A percentile compares a stretch with the other conserved stretches of the same genome.
Evolutionary conservation across 805 yeast species (phyloP).

Genomic region (Yarrowia sp.): DNA sequence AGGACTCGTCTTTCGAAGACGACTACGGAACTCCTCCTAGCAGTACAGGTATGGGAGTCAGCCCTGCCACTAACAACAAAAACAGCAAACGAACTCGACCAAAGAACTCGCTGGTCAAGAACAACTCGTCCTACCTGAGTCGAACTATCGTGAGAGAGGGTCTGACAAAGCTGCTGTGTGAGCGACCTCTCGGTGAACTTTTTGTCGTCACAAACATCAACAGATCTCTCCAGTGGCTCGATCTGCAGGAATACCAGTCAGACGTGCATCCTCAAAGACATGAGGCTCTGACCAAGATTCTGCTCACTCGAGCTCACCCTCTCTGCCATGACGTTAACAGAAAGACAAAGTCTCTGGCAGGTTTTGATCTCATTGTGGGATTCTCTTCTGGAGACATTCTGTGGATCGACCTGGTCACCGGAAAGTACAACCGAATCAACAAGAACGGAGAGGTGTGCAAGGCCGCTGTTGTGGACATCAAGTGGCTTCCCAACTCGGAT

Average conservation of each 20-base stretch:
- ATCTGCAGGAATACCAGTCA: slow-evolving; percentile 41
- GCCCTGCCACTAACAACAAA: slow-evolving; percentile 7
- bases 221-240: slow-evolving; percentile 48
- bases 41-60: slow-evolving; percentile 2
- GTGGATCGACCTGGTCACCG: slow-evolving; percentile 62
- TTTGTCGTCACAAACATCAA: slow-evolving; percentile 50
- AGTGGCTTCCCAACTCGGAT: slow-evolving; percentile 57
- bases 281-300: slow-evolving; percentile 52
- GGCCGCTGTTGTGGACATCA: slow-evolving; percentile 55
- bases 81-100: slow-evolving; percentile 47
- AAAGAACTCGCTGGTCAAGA: slow-evolving; percentile 50
- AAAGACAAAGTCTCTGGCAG: slow-evolving; percentile 46
- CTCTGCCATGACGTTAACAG: slow-evolving; percentile 52
- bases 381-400: slow-evolving; percentile 71
- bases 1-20: slow-evolving; percentile 18
- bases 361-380: slow-evolving; percentile 64
- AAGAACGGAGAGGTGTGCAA: slow-evolving; percentile 56
- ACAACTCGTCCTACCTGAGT: slow-evolving; percentile 52
- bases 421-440: slow-evolving; percentile 60
- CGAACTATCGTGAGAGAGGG: slow-evolving; percentile 51
- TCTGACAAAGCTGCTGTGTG: slow-evolving; percentile 41
- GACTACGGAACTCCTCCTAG: slow-evolving; percentile 31
- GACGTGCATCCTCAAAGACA: slow-evolving; percentile 42
- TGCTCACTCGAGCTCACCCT: slow-evolving; percentile 53
- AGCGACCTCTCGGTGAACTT: slow-evolving; percentile 47